These are phyloP conservation scores for Penicillium paradoxum DNA, from an alignment of 495 filamentous ascomycete species.

Conservation along the genomic window DNA sequence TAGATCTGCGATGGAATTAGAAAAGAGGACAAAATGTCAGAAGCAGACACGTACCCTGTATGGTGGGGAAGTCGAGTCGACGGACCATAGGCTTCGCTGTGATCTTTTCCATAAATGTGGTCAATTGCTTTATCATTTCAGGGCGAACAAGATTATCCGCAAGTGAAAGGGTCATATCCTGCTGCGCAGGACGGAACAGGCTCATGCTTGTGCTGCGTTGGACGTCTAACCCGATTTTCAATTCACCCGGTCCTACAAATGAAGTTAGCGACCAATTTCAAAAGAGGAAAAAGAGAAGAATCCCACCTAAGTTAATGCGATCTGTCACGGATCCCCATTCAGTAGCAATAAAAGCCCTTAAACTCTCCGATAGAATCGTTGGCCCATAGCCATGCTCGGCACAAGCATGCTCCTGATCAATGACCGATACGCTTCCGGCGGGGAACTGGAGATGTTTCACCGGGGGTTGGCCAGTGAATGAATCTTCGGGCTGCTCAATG, in stretches of 20 bases:
- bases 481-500: constrained; percentile 53
- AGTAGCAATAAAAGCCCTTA: constrained; percentile 63
- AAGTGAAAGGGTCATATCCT: constrained; percentile 63
- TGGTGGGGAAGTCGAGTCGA: constrained; percentile 37
- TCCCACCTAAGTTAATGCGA: constrained; percentile 61
- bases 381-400: constrained; percentile 43
- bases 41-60: constrained; percentile 30
- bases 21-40: not conserved
- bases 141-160: constrained; percentile 57
- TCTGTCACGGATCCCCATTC: constrained; percentile 68
- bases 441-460: constrained; percentile 40
- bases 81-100: constrained; percentile 39
- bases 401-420: constrained; percentile 47
- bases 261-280: constrained; percentile 7
- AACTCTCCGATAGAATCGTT: constrained; percentile 63
- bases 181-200: constrained; percentile 58
- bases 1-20: constrained; percentile 51
- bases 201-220: constrained; percentile 55
- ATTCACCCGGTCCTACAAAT: constrained; percentile 55
- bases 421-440: constrained; percentile 40
- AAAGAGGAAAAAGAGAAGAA: not conserved
- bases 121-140: constrained; percentile 51
- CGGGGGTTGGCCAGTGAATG: constrained; percentile 22
- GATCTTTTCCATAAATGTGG: constrained; percentile 46
- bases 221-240: constrained; percentile 59